phyloP scores from a whole-genome alignment of 1,139 yeast species.

The Kodamaea fungicola region DNA sequence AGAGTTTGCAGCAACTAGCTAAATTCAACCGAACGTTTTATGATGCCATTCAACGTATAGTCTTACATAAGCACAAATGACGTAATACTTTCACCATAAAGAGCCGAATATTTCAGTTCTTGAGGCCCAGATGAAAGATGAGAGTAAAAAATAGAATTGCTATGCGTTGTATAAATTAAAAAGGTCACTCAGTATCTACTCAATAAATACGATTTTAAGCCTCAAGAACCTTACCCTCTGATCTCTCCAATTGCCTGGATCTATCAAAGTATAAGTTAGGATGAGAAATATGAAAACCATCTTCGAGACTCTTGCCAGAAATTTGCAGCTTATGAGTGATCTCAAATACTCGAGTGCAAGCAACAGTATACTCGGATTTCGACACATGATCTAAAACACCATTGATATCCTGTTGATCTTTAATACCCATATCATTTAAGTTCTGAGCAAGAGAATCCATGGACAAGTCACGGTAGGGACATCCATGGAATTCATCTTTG shows the following conservation, averaged over 20 bases:
- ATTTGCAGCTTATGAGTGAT: constrained; percentile 56
- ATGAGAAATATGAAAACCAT: constrained; percentile 62
- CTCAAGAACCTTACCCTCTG: constrained; percentile 1
- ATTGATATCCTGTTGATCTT: constrained; percentile 58
- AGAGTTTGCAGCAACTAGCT: too few species aligned
- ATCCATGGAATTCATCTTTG: constrained; percentile 79
- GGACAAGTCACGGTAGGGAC: constrained; percentile 81
- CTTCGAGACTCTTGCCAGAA: constrained; percentile 32
- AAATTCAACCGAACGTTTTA: too few species aligned
- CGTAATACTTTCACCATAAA: constrained; percentile 2
- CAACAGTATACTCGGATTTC: constrained; percentile 70
- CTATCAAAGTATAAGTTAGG: constrained; percentile 88
- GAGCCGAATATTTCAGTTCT: too few species aligned
- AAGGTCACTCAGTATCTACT: too few species aligned
- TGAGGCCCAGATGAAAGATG: too few species aligned
- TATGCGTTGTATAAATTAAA: too few species aligned
- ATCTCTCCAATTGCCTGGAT: constrained; percentile 46
- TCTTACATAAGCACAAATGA: neutral
- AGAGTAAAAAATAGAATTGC: too few species aligned
- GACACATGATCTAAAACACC: constrained; percentile 64
- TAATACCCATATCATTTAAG: constrained; percentile 66
- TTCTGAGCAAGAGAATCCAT: constrained; percentile 56
- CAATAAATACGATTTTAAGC: neutral
- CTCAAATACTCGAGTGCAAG: constrained; percentile 89
- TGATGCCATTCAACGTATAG: too few species aligned